Percentiles rank a stretch among this genome's conserved stretches.
Conservation (phyloP, 345 rosid species). For the Atalantia buxifolia region DNA sequence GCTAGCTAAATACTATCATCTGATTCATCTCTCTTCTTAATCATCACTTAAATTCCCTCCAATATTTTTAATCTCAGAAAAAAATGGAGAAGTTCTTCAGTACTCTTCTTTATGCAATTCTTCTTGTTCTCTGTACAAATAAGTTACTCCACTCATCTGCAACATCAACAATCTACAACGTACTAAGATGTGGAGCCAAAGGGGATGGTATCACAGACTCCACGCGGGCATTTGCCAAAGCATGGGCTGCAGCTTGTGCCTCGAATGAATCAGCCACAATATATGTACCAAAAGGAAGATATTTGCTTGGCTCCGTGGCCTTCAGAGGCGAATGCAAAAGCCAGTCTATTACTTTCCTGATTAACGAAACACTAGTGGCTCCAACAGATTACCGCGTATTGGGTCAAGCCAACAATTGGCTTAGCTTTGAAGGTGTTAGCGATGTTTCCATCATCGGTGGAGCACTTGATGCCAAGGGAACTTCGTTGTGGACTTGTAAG, state of each 20-base stretch:
- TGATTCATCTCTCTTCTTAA: too few species aligned
- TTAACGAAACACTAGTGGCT: conserved; percentile 11
- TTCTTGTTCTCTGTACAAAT: background rate
- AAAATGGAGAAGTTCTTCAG: background rate
- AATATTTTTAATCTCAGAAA: too few species aligned
- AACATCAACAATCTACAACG: background rate
- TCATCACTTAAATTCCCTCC: too few species aligned
- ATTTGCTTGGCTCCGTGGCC: conserved; percentile 5
- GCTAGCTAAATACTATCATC: too few species aligned
- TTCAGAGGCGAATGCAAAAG: conserved; percentile 7
- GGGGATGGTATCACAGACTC: conserved; percentile 2
- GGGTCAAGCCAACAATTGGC: background rate
- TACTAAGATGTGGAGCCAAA: conserved; percentile 11
- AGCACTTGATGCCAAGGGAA: conserved; percentile 15
- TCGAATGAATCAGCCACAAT: conserved; percentile 1
- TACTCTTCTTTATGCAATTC: background rate
- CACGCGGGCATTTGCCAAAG: conserved; percentile 8
- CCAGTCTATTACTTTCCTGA: background rate
- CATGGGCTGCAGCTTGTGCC: conserved; percentile 20
- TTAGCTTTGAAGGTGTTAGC: conserved; percentile 12
- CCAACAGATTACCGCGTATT: background rate
- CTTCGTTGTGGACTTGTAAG: background rate
- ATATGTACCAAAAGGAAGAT: conserved; percentile 18
- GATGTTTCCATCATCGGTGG: conserved; percentile 21
- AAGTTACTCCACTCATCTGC: background rate